These are phyloP conservation scores for Leccinum pellstonianum DNA, from an alignment of 768 basidiomycete genomes.

Conservation along the genomic window DNA sequence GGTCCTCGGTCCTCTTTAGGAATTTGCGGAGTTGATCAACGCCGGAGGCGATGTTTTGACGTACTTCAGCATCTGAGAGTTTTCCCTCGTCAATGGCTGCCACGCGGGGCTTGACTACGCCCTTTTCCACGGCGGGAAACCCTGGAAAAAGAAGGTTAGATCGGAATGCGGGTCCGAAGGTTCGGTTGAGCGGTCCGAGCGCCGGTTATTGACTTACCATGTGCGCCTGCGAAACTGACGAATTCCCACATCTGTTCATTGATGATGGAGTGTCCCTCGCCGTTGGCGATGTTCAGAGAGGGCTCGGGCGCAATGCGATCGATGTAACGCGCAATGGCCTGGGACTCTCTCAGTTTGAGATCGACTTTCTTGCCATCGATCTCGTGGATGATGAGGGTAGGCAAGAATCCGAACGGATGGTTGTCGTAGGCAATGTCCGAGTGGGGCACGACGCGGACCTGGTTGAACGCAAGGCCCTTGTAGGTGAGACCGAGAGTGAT, in stretches of 20 bases:
- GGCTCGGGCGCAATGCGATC: slow-evolving; percentile 33
- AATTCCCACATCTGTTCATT: slow-evolving; percentile 36
- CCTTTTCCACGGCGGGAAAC: slow-evolving; percentile 30
- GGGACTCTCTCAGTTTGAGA: slow-evolving; percentile 29
- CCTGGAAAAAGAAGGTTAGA: slow-evolving; percentile 15
- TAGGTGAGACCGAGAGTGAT: slow-evolving; percentile 31
- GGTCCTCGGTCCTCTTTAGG: slow-evolving; percentile 17
- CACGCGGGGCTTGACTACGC: slow-evolving; percentile 34
- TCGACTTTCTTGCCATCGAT: slow-evolving; percentile 23
- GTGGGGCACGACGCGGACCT: slow-evolving; percentile 27
- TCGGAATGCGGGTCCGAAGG: background rate
- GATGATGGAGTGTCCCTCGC: slow-evolving; percentile 22
- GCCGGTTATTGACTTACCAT: slow-evolving; percentile 18
- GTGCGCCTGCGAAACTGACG: slow-evolving; percentile 22
- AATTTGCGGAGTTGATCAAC: slow-evolving; percentile 19
- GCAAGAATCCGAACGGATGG: slow-evolving; percentile 34
- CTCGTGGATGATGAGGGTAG: slow-evolving; percentile 31
- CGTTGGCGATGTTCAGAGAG: slow-evolving; percentile 19
- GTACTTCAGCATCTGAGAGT: slow-evolving; percentile 25
- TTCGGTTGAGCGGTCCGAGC: background rate
- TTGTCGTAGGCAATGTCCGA: slow-evolving; percentile 28
- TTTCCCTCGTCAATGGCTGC: slow-evolving; percentile 25
- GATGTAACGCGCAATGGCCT: slow-evolving; percentile 30
- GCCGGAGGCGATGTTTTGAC: slow-evolving; percentile 14
- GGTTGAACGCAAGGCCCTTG: slow-evolving; percentile 29